phyloP scores from a whole-genome alignment of 2,329 filamentous ascomycete species.

The Trichoderma atrobrunneum region DNA sequence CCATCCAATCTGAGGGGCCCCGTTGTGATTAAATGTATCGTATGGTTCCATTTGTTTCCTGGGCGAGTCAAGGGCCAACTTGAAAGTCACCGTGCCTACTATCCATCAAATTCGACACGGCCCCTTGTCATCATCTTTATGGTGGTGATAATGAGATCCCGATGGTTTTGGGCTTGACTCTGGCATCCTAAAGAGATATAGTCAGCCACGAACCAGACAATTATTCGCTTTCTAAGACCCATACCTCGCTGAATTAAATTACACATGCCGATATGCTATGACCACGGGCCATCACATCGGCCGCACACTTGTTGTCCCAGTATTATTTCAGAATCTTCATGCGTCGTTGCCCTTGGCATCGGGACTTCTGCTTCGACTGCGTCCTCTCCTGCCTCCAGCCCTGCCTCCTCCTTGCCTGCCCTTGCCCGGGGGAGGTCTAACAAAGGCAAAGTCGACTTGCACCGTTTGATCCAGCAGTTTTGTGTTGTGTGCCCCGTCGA shows the following conservation, averaged over 20 bases:
- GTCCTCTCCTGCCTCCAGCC: constrained; percentile 41
- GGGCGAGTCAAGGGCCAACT: neutral
- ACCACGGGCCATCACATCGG: constrained; percentile 17
- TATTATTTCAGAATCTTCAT: constrained; percentile 17
- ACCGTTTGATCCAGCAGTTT: constrained; percentile 81
- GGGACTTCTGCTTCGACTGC: constrained; percentile 51
- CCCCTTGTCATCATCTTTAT: neutral
- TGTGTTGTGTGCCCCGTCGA: constrained; percentile 72
- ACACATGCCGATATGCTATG: constrained; percentile 17
- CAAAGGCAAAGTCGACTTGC: constrained; percentile 80
- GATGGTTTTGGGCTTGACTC: neutral
- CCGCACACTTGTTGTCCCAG: neutral
- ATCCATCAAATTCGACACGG: neutral
- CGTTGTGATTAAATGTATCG: neutral
- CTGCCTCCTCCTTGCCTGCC: constrained; percentile 37
- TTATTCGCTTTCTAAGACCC: neutral
- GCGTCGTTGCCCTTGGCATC: constrained; percentile 37
- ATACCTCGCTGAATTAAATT: constrained; percentile 17
- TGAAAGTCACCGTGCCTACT: neutral
- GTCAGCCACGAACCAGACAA: neutral
- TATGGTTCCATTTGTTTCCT: neutral
- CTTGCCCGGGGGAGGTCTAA: constrained; percentile 65
- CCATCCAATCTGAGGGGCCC: neutral
- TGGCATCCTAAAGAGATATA: constrained; percentile 6
- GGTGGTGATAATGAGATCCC: neutral